Percentiles rank a stretch among this genome's conserved stretches.
These are phyloP conservation scores for Aspergillus indologenus DNA, from an alignment of 495 filamentous ascomycete genomes.

Conservation along the genomic window DNA sequence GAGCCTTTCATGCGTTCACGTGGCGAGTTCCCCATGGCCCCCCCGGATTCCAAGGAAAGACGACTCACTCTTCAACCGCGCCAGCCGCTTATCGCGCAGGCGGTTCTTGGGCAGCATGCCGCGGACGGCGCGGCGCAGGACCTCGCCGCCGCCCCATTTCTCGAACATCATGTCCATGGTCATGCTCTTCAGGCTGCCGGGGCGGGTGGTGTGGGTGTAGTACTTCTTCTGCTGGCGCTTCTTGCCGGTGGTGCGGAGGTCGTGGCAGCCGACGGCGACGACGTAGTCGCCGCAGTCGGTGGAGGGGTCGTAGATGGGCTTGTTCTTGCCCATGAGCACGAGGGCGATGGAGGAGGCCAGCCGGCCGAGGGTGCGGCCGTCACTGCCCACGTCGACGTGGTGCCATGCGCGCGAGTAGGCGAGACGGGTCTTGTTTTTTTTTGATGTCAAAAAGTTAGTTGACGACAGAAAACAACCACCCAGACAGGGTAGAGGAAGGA, in stretches of 20 bases:
- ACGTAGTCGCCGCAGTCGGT: constrained; percentile 99
- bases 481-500: background rate
- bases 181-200: constrained; percentile 80
- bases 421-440: constrained; percentile 75
- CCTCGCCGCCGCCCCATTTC: constrained; percentile 93
- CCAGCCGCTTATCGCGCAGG: constrained; percentile 78
- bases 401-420: constrained; percentile 97
- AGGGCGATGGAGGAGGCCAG: constrained; percentile 88
- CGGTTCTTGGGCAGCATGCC: constrained; percentile 99
- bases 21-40: background rate
- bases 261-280: constrained; percentile 82
- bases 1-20: too few relatives aligned
- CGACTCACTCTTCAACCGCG: constrained; percentile 75
- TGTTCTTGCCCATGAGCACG: constrained; percentile 97
- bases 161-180: constrained; percentile 93
- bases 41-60: background rate
- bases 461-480: background rate
- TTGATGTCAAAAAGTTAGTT: background rate
- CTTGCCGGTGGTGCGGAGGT: constrained; percentile 83
- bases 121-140: constrained; percentile 84
- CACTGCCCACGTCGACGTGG: constrained; percentile 68
- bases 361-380: constrained; percentile 65
- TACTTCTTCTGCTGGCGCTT: constrained; percentile 93
- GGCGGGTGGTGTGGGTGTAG: constrained; percentile 87
- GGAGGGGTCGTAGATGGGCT: constrained; percentile 92